Percentiles rank a stretch among this genome's conserved stretches.
Evolutionary conservation across 2,329 filamentous ascomycete species (phyloP).

Genomic region (Sarocladiaceae sp.): DNA sequence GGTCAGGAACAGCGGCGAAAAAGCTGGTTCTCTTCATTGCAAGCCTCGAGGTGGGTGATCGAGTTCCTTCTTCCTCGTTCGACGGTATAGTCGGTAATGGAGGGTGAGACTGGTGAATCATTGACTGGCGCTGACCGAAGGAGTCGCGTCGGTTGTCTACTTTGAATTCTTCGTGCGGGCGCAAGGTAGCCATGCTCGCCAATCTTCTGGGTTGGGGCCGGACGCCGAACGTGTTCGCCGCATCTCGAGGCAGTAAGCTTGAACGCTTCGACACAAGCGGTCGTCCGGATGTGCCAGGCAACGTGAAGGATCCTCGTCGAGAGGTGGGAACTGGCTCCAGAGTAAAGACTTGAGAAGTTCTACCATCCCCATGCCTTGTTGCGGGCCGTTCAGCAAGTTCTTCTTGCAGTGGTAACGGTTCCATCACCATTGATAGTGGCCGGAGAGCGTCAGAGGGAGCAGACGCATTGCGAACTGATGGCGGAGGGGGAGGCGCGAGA

Average conservation of each 20-base stretch:
- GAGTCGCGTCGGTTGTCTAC: background rate
- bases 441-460: conserved; percentile 44
- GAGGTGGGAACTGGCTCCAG: background rate
- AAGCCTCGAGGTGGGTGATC: background rate
- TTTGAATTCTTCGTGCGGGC: background rate
- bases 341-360: background rate
- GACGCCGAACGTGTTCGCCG: background rate
- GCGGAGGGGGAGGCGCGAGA: conserved; percentile 15
- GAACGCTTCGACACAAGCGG: background rate
- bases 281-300: background rate
- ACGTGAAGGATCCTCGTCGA: background rate
- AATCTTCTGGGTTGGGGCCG: background rate
- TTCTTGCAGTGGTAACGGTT: conserved; percentile 43
- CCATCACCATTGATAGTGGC: conserved; percentile 50
- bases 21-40: conserved; percentile 17
- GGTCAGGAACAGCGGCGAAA: conserved; percentile 12
- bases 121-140: background rate
- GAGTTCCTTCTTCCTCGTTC: background rate
- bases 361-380: conserved; percentile 17
- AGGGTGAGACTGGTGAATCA: background rate
- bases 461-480: conserved; percentile 35
- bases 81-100: background rate
- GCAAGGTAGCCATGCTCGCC: background rate
- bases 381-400: conserved; percentile 24
- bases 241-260: background rate